These are phyloP conservation scores for Zymoseptoria passerinii DNA, from an alignment of 2,329 filamentous ascomycete species.

Conservation along the genomic window DNA sequence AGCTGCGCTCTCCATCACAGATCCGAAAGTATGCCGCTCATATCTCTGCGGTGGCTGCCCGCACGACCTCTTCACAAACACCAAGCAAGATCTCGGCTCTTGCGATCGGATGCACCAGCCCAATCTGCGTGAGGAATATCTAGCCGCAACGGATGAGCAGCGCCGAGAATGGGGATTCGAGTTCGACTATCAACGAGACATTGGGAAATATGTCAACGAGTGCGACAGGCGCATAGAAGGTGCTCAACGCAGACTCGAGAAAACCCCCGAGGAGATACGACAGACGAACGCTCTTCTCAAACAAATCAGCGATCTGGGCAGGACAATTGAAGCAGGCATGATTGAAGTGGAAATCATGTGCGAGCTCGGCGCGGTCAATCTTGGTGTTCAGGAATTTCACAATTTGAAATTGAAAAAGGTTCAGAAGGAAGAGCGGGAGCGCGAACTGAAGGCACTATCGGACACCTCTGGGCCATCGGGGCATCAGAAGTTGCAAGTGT, in stretches of 20 bases:
- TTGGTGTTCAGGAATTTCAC: conserved; percentile 81
- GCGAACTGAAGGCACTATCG: conserved; percentile 79
- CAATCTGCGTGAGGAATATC: conserved; percentile 80
- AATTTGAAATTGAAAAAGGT: conserved; percentile 72
- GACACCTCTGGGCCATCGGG: conserved; percentile 89
- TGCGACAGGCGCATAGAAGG: conserved; percentile 90
- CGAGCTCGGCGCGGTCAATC: conserved; percentile 69
- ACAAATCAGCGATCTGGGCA: conserved; percentile 70
- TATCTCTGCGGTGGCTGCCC: conserved; percentile 91
- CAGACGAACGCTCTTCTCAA: conserved; percentile 78
- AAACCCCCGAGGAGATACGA: conserved; percentile 93
- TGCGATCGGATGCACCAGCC: conserved; percentile 87
- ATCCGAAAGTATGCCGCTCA: conserved; percentile 89
- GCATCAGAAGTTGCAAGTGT: conserved; percentile 97
- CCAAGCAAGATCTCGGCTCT: conserved; percentile 88
- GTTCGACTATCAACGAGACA: conserved; percentile 91
- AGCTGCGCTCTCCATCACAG: conserved; percentile 77
- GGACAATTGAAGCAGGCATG: conserved; percentile 71
- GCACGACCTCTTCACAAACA: conserved; percentile 98
- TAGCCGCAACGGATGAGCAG: conserved; percentile 60
- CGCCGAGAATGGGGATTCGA: conserved; percentile 81
- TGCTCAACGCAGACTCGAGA: conserved; percentile 83
- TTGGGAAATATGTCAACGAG: conserved; percentile 93
- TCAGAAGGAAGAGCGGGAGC: conserved; percentile 73
- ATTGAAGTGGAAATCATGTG: conserved; percentile 80